Evolutionary conservation across 1,284 basidiomycete species (phyloP), one percentile per base, ranked within the genome.

Genomic region (Xerocomus nothofagi): DNA sequence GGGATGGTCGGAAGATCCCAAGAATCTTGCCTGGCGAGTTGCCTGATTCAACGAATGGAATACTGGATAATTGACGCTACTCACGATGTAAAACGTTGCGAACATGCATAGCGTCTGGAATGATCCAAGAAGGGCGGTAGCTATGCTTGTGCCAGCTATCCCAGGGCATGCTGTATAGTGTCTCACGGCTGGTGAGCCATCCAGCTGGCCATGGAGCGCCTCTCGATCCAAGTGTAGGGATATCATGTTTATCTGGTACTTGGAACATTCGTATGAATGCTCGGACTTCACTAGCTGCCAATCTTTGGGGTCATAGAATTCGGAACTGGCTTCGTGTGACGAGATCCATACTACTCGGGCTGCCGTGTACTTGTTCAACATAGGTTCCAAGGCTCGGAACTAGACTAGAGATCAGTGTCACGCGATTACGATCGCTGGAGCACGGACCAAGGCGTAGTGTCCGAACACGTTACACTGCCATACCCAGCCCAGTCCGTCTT

Each of bases 391-490:
- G n/a, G 73, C 69, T 33, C 83, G 81, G 57, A 77, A 84, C 86
- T 88, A 57, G 41, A 39, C 23, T n/a, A 21, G 38, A 39, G 3
- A 36, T 63, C 18, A 66, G 46, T 7, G 15, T 47, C 29, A 46
- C 18, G 10, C 49, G n/a, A n/a, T 37, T 40, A 21, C 20, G 20
- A 43, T 18, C 49, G 17, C 18, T 48, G 24, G 38, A 51, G 18
- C 18, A 76, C 88, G 54, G 58, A 93, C 92, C 59, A 96, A 69
- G 32, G 81, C 75, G 62, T 89, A 95, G 61, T 92, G 89, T 0
- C 88, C 84, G 48, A 95, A 89, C 20, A 93, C 75, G 59, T 95
- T 95, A 48, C 84, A 86, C 60, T 93, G 88, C 89, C 90, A 96
- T 8, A 88, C 80, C 74, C 77, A 83, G 0, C 93, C 93, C 0